These are phyloP conservation scores for Saccharomycopsis amapae DNA, from an alignment of 805 yeast genomes.

Conservation along the genomic window DNA sequence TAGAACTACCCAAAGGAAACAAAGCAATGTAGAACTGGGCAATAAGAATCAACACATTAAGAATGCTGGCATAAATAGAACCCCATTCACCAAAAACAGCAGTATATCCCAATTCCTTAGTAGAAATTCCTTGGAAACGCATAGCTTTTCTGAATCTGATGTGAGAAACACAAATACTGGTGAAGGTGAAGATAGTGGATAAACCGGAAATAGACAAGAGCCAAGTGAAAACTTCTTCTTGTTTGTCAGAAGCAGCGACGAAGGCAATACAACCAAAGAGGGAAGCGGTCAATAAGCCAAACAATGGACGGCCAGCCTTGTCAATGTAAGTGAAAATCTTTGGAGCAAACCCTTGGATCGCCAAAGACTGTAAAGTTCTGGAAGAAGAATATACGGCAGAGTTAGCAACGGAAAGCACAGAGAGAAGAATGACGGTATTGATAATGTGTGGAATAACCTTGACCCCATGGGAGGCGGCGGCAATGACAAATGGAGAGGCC, in stretches of 20 bases:
- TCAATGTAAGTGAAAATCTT: conserved; percentile 45
- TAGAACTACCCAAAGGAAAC: conserved; percentile 48
- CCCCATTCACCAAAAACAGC: conserved; percentile 49
- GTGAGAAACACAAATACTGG: conserved; percentile 48
- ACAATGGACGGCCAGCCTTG: conserved; percentile 52
- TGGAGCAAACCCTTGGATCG: conserved; percentile 59
- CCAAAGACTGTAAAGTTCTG: conserved; percentile 46
- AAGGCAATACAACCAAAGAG: conserved; percentile 56
- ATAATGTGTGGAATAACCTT: conserved; percentile 54
- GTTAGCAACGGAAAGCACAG: conserved; percentile 52
- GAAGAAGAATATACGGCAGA: conserved; percentile 46
- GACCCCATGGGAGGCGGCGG: conserved; percentile 47
- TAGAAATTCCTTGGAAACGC: conserved; percentile 44
- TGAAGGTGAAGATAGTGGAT: conserved; percentile 58
- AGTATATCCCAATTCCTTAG: conserved; percentile 45
- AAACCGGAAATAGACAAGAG: conserved; percentile 55
- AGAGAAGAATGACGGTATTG: conserved; percentile 56
- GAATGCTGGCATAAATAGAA: conserved; percentile 43
- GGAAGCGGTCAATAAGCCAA: conserved; percentile 47
- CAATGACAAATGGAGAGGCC: conserved; percentile 67
- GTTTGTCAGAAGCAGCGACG: conserved; percentile 54
- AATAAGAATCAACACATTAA: conserved; percentile 44
- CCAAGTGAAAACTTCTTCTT: conserved; percentile 58
- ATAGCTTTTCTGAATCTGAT: conserved; percentile 55
- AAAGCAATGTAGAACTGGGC: conserved; percentile 65